phyloP scores from a whole-genome alignment of 768 basidiomycete species.

The Agaricus subrufescens region DNA sequence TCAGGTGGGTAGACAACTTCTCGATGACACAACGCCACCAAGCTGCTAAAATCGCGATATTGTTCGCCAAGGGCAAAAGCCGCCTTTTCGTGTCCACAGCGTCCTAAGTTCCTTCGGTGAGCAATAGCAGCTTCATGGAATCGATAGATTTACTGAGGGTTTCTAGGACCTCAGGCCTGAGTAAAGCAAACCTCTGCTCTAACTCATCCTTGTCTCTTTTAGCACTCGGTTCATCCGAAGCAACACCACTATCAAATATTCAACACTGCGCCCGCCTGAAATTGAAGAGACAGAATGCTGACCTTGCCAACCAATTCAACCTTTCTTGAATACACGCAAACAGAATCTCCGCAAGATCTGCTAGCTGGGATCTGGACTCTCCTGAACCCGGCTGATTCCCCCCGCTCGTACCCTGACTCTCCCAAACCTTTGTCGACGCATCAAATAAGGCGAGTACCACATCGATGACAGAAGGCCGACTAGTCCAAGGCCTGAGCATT shows the following conservation, averaged over 20 bases:
- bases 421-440: slow-evolving; percentile 46
- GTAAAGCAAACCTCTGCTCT: slow-evolving; percentile 58
- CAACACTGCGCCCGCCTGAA: neutral
- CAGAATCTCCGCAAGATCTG: slow-evolving; percentile 57
- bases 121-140: neutral
- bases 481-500: slow-evolving; percentile 82
- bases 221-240: slow-evolving; percentile 40
- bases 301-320: slow-evolving; percentile 66
- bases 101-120: slow-evolving; percentile 37
- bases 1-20: slow-evolving; percentile 58
- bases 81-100: slow-evolving; percentile 55
- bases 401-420: slow-evolving; percentile 25
- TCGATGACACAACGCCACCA: slow-evolving; percentile 81
- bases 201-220: slow-evolving; percentile 58
- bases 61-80: slow-evolving; percentile 85
- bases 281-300: neutral
- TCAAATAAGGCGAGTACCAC: slow-evolving; percentile 70
- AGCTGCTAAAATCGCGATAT: slow-evolving; percentile 78
- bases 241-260: slow-evolving; percentile 25
- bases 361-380: slow-evolving; percentile 51
- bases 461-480: slow-evolving; percentile 62
- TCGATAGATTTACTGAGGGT: slow-evolving; percentile 60
- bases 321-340: slow-evolving; percentile 68
- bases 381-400: slow-evolving; percentile 19
- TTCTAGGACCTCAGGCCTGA: slow-evolving; percentile 75